Percentiles rank a stretch among this genome's conserved stretches.
These are phyloP conservation scores for Talaromyces rugulosus DNA, from an alignment of 2,329 filamentous ascomycete genomes.

Conservation along the genomic window DNA sequence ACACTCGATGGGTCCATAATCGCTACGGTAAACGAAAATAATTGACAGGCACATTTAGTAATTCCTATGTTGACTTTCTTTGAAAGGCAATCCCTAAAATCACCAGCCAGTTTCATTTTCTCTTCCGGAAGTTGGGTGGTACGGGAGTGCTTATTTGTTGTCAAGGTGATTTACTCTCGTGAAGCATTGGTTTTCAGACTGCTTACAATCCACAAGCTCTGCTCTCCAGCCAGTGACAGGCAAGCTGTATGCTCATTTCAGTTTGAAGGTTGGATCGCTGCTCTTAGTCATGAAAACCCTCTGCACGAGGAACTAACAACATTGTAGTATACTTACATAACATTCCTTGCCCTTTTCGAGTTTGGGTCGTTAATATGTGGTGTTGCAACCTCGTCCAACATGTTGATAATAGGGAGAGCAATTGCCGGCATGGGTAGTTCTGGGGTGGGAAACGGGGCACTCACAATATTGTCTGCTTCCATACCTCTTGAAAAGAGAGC, in stretches of 20 bases:
- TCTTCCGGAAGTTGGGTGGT: constrained; percentile 2
- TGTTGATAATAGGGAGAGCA: constrained; percentile 25
- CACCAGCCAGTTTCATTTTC: constrained; percentile 2
- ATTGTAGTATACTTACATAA: constrained; percentile 26
- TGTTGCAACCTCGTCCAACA: constrained; percentile 20
- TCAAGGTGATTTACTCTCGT: background rate
- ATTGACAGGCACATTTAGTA: background rate
- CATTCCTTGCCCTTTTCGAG: constrained; percentile 28
- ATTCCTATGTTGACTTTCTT: background rate
- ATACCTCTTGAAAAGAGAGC: background rate
- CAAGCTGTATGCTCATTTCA: constrained; percentile 22
- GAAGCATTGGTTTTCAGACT: background rate
- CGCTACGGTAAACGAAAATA: background rate
- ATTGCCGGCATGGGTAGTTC: constrained; percentile 22
- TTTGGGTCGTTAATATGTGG: constrained; percentile 23
- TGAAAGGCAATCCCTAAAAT: background rate
- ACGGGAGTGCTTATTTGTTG: constrained; percentile 3
- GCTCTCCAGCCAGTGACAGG: constrained; percentile 23
- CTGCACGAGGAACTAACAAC: background rate
- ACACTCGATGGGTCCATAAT: background rate
- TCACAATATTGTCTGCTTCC: constrained; percentile 17
- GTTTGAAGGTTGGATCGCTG: constrained; percentile 15
- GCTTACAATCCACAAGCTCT: constrained; percentile 20
- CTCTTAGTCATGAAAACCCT: background rate
- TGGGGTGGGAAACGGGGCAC: constrained; percentile 20